phyloP scores from a whole-genome alignment of 2,329 filamentous ascomycete species.

The Lizonia empirigonia region DNA sequence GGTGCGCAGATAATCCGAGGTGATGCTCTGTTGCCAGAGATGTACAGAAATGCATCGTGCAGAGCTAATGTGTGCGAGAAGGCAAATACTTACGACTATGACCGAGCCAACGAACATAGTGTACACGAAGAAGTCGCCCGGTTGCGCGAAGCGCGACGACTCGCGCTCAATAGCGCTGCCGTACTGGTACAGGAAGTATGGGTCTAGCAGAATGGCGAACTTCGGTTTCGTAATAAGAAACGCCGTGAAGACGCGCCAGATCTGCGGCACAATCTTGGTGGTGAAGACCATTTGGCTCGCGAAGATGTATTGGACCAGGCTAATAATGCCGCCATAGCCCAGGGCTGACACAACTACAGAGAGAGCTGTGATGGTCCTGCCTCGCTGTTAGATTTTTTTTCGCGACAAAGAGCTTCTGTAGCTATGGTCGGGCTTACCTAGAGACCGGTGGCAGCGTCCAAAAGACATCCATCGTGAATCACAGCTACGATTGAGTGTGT shows the following conservation, averaged over 20 bases:
- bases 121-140: conserved; percentile 82
- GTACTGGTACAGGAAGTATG: conserved; percentile 81
- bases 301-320: conserved; percentile 60
- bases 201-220: conserved; percentile 69
- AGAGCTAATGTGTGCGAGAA: conserved; percentile 24
- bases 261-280: conserved; percentile 58
- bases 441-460: conserved; percentile 70
- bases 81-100: conserved; percentile 74
- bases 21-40: conserved; percentile 35
- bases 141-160: conserved; percentile 72
- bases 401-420: not conserved
- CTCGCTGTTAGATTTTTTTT: conserved; percentile 53
- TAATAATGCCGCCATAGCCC: conserved; percentile 64
- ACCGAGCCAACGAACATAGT: conserved; percentile 71
- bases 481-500: conserved; percentile 28
- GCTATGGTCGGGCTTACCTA: conserved; percentile 56
- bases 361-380: conserved; percentile 70
- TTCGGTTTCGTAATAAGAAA: conserved; percentile 64
- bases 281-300: conserved; percentile 60
- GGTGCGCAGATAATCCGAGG: conserved; percentile 66
- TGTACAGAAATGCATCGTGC: conserved; percentile 23
- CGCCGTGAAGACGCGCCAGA: conserved; percentile 64
- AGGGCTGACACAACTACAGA: conserved; percentile 67
- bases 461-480: conserved; percentile 62
- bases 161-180: conserved; percentile 73